Percentiles rank a stretch among this genome's conserved stretches.
Evolutionary conservation across 2,329 filamentous ascomycete genomes (phyloP).

Genomic region (Alternaria novae-zelandiae): DNA sequence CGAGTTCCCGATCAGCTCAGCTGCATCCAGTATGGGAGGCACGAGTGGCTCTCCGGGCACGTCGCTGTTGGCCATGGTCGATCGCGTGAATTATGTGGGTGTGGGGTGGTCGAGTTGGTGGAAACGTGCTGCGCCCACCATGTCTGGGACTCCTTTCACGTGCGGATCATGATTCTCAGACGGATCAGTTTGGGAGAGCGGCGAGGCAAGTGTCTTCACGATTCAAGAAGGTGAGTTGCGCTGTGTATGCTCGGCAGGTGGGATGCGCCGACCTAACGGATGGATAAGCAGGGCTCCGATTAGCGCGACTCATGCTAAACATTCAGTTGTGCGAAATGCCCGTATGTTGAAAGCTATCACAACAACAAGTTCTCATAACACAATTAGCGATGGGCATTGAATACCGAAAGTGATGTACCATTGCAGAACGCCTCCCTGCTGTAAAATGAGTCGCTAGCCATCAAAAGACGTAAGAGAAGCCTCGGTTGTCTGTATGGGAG

Average conservation of each 20-base stretch:
- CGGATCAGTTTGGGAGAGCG: not conserved
- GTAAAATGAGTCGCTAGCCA: slow-evolving; percentile 14
- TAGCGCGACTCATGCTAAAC: slow-evolving; percentile 6
- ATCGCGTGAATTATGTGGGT: slow-evolving; percentile 15
- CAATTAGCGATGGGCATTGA: not conserved
- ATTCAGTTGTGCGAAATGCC: not conserved
- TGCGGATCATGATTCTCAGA: slow-evolving; percentile 22
- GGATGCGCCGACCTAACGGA: slow-evolving; percentile 21
- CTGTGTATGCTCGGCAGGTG: slow-evolving; percentile 19
- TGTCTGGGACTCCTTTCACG: slow-evolving; percentile 27
- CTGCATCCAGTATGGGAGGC: slow-evolving; percentile 46
- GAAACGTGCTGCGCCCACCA: slow-evolving; percentile 30
- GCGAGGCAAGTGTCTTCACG: not conserved
- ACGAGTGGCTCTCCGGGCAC: slow-evolving; percentile 37
- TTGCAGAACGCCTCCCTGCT: slow-evolving; percentile 5
- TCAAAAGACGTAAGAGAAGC: slow-evolving; percentile 6
- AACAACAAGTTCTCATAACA: not conserved
- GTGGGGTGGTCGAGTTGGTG: slow-evolving; percentile 18
- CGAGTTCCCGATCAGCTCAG: slow-evolving; percentile 43
- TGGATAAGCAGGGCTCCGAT: slow-evolving; percentile 8
- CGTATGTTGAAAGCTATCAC: not conserved
- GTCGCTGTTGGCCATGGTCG: slow-evolving; percentile 37
- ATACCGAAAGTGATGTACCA: slow-evolving; percentile 15
- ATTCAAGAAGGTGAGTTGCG: slow-evolving; percentile 9
- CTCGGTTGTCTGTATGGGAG: slow-evolving; percentile 11